phyloP scores from a whole-genome alignment of 2,329 filamentous ascomycete genomes.

The Sarocladium strictum region DNA sequence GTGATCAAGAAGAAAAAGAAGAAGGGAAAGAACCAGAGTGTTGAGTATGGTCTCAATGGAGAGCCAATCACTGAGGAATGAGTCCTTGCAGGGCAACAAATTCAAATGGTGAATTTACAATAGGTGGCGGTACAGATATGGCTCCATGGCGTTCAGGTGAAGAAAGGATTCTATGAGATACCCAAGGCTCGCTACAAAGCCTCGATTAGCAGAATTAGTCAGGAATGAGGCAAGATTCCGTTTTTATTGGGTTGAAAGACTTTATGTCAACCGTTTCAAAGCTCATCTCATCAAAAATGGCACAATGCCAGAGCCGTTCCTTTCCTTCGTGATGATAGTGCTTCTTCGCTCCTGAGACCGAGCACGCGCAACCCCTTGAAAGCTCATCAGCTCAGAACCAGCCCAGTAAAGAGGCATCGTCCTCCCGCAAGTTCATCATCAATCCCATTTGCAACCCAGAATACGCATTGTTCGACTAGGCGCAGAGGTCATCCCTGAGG shows the following conservation, averaged over 20 bases:
- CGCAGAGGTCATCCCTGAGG: no score
- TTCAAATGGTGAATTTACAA: no score
- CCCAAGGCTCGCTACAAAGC: constrained; percentile 1
- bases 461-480: no score
- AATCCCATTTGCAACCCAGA: no score
- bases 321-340: background rate
- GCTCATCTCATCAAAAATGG: background rate
- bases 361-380: no score
- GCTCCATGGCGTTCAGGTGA: constrained; percentile 3
- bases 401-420: no score
- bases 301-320: background rate
- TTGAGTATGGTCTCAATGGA: constrained; percentile 31
- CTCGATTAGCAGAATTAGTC: no score
- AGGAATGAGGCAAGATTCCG: background rate
- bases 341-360: no score
- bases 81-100: background rate
- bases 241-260: background rate
- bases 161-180: background rate
- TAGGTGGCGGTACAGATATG: background rate
- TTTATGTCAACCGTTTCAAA: background rate
- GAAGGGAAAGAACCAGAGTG: constrained; percentile 25
- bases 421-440: no score
- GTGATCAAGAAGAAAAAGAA: constrained; percentile 20
- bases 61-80: constrained; percentile 25
- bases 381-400: no score